These are phyloP conservation scores for Astragalus glycyphyllos DNA, from an alignment of 306 rosid genomes.

Conservation along the genomic window DNA sequence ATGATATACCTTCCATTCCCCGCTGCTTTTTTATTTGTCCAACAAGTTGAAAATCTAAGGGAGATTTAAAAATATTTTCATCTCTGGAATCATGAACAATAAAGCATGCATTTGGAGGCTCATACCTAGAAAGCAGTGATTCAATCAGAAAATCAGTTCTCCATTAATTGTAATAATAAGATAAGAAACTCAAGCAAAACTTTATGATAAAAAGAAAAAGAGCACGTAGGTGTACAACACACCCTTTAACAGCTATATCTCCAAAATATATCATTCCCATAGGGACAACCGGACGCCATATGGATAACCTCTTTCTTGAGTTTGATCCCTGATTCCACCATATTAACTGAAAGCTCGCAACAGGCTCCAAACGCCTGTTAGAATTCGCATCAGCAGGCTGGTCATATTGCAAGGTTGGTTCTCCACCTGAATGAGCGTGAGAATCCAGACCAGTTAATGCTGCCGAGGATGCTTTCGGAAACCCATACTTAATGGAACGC, in stretches of 20 bases:
- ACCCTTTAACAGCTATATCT: conserved; percentile 88
- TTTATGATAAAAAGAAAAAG: conserved; percentile 30
- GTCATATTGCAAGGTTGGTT: conserved; percentile 51
- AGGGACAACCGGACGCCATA: conserved; percentile 95
- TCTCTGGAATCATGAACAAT: conserved; percentile 76
- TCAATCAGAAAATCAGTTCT: conserved; percentile 24
- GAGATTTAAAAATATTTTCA: conserved; percentile 72
- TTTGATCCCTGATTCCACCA: conserved; percentile 92
- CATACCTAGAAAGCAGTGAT: conserved; percentile 64
- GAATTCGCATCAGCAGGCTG: conserved; percentile 58
- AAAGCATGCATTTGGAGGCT: conserved; percentile 87
- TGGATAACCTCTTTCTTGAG: conserved; percentile 75
- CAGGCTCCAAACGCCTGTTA: conserved; percentile 70
- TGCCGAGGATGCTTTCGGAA: conserved; percentile 56
- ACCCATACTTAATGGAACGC: conserved; percentile 72
- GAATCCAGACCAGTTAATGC: conserved; percentile 48
- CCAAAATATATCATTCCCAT: conserved; percentile 88
- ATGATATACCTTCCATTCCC: conserved; percentile 80
- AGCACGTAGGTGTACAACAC: conserved; percentile 31
- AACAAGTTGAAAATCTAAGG: conserved; percentile 80
- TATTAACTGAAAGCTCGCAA: conserved; percentile 80
- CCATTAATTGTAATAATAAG: conserved; percentile 29
- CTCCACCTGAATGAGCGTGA: conserved; percentile 46
- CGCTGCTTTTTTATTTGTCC: conserved; percentile 88
- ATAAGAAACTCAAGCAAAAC: conserved; percentile 22